These are phyloP conservation scores for Aureobasidium sp. DNA, from an alignment of 2,329 filamentous ascomycete genomes.

Conservation along the genomic window DNA sequence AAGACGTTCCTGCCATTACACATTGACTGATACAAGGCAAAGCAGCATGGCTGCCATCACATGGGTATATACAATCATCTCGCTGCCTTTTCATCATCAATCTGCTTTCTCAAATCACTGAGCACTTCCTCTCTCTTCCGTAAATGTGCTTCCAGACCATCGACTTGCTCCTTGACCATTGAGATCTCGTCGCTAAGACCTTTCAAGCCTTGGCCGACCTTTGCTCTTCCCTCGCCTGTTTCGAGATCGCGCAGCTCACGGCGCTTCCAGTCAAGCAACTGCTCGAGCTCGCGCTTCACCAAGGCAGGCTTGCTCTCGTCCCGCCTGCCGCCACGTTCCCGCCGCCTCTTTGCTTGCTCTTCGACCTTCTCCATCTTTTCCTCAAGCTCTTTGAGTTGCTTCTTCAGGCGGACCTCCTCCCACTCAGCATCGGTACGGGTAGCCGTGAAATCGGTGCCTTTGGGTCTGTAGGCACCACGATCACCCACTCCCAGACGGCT, in stretches of 20 bases:
- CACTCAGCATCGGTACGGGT: constrained; percentile 86
- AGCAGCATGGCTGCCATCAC: not conserved
- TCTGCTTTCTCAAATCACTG: constrained; percentile 68
- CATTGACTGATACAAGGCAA: not conserved
- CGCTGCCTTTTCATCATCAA: constrained; percentile 63
- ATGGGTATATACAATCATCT: constrained; percentile 16
- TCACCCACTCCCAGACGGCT: constrained; percentile 73
- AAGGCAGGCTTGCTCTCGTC: constrained; percentile 78
- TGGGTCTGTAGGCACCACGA: constrained; percentile 69
- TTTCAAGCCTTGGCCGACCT: constrained; percentile 65
- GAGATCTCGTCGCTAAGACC: constrained; percentile 77
- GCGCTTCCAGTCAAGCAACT: constrained; percentile 91
- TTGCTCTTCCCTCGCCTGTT: constrained; percentile 60
- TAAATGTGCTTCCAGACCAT: constrained; percentile 79
- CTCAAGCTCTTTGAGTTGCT: constrained; percentile 83
- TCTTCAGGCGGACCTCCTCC: constrained; percentile 93
- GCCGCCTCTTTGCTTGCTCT: constrained; percentile 49
- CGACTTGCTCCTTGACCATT: constrained; percentile 88
- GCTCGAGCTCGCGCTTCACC: constrained; percentile 89
- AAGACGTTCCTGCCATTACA: not conserved
- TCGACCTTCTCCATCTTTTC: constrained; percentile 80
- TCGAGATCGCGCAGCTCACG: constrained; percentile 69
- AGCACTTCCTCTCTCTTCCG: constrained; percentile 67
- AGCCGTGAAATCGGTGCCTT: constrained; percentile 83
- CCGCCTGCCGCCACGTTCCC: constrained; percentile 45